These are phyloP conservation scores for Debaryomyces coudertii DNA, from an alignment of 1,139 yeast genomes.

Conservation along the genomic window DNA sequence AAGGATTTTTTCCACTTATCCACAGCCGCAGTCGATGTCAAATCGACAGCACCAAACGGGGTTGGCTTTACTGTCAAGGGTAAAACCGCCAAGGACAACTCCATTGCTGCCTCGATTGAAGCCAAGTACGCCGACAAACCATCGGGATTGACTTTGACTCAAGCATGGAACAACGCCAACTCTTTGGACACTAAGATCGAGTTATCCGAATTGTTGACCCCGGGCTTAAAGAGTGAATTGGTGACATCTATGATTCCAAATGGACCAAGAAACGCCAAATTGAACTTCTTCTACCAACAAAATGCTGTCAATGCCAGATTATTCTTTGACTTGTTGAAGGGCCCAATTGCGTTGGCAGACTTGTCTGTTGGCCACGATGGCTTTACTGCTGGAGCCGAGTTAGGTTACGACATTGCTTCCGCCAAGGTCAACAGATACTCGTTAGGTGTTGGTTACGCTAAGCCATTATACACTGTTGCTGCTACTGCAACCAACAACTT, in stretches of 20 bases:
- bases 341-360: conserved; percentile 95
- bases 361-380: conserved; percentile 95
- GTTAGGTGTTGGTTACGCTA: conserved; percentile 91
- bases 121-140: conserved; percentile 93
- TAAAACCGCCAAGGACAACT: conserved; percentile 80
- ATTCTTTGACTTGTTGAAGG: conserved; percentile 92
- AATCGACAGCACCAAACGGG: conserved; percentile 95
- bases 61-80: conserved; percentile 95
- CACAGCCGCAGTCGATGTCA: conserved; percentile 85
- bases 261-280: conserved; percentile 85
- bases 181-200: conserved; percentile 91
- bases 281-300: conserved; percentile 90
- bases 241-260: conserved; percentile 87
- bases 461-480: conserved; percentile 85
- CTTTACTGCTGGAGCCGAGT: conserved; percentile 95
- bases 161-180: conserved; percentile 97
- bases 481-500: conserved; percentile 89
- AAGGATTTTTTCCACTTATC: conserved; percentile 92
- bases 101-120: conserved; percentile 88
- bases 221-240: conserved; percentile 93
- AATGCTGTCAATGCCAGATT: conserved; percentile 94
- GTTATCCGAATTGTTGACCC: conserved; percentile 87
- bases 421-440: conserved; percentile 95
- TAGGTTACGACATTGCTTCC: conserved; percentile 91
- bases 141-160: conserved; percentile 90